Evolutionary conservation across 257 asterid genomes (phyloP), one percentile per base, ranked within the genome.

Genomic region (Phtheirospermum japonicum): DNA sequence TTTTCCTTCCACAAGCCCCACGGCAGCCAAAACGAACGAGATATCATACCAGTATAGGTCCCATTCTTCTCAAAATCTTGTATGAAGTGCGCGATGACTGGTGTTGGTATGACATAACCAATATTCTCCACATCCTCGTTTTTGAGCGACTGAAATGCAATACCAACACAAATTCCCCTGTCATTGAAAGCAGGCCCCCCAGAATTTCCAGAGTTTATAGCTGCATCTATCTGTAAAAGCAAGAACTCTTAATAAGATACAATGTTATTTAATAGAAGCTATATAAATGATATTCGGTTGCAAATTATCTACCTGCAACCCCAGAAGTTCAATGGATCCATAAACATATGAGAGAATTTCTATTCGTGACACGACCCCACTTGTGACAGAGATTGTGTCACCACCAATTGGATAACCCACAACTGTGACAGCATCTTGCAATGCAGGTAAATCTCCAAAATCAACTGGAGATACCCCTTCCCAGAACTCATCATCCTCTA

Each of bases 361-460:
- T 60, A 87, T 87, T 30, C 95, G 86, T 45, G 93, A 87, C n/a
- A 87, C 93, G 55, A 87, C 95, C 45, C 95, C 95, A 70, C 93
- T 84, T 54, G 95, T 87, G 36, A 87, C 93, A 9, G 95, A 87
- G 14, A 87, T 84, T 2, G 95, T 84, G 73, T 87, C 95, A 32
- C 95, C 93, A 17, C 95, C 93, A 59, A 87, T 84, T 26, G 93
- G 95, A 73, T 84, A 82, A 14, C 95, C 93, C 59, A 87, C 95
- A 59, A 87, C 95, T 33, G 93, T 84, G 63, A 87, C 93, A 20
- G 93, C 93, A 79, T 87, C 95, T 72, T 87, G 95, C 33, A 87
- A 79, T 17, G 86, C 79, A 63, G 95, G 95, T 39, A 87, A 68
- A 63, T 75, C 83, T 9, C 95, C 95, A 58, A 87, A 87, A 57